Evolutionary conservation across 2,329 filamentous ascomycete genomes (phyloP), one percentile per base, ranked within the genome.

Genomic region (Mycosphaerella sp.): DNA sequence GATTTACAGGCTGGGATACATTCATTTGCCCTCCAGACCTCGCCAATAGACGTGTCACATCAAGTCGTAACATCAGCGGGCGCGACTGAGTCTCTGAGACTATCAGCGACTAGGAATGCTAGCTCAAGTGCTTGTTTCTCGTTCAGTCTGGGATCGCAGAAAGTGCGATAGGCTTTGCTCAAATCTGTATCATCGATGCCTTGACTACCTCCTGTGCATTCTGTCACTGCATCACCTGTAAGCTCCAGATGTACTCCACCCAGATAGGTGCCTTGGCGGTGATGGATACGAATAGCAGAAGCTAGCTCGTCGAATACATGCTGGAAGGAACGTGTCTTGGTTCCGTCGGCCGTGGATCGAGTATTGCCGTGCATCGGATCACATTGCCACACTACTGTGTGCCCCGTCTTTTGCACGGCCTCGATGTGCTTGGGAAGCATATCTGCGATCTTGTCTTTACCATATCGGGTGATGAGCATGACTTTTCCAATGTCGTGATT

Each of bases 101-200:
- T 65, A 4, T 89, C 89, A 0, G 93, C 93, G 42, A 98, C 85
- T 64, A 97, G 71, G 69, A 98, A 98, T 0, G 93, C 90, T 68
- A 97, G 71, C 74, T 98, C 93, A 12, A 98, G 77, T 0, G 93
- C 90, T 75, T 98, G 93, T 74, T 97, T 96, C 78, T 97, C 93
- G 66, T 98, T 98, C 60, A 98, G 73, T 18, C 93, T 75, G 4
- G 93, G 93, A 68, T 98, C 93, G 69, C 93, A 98, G 75, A 91
- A 97, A 34, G 86, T 95, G 4, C 89, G 95, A 71, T 98, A 98
- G 64, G 95, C 90, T 58, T 89, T 80, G 2, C 85, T 85, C 62
- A 98, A 68, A 65, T 96, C 91, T 56, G 93, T 87, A 69, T 97
- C 93, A 32, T 80, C 87, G 53, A 97, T 73, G 0, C 86, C 87